Evolutionary conservation across 2,329 filamentous ascomycete species (phyloP), one percentile per base, ranked within the genome.

Genomic region (Thermothelomyces thermophilus): DNA sequence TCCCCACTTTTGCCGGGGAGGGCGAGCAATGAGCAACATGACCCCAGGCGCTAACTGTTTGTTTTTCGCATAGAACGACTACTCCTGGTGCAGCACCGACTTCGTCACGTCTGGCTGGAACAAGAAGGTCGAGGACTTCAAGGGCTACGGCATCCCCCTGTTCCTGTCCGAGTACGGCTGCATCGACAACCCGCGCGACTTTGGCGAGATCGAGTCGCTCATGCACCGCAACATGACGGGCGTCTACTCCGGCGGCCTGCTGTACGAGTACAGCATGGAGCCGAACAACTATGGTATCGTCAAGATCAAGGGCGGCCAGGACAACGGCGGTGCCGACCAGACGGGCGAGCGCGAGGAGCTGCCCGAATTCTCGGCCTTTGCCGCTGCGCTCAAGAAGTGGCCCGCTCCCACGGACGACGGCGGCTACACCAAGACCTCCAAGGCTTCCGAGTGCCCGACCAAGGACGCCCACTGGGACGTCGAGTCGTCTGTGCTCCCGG

Each of bases 101-200:
- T 90, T 86, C 73, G 66, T 70, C 43, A 74, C 70, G 37, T 85
- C 90, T 31, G 89, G 87, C 60, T 96, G 90, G 89, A 78, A 89
- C 68, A 69, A 84, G 65, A 95, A 95, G 79, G 89, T 95, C 56
- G 76, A 86, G 75, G 88, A 85, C 72, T 95, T 93, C 71, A 83
- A 79, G 56, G 80, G 86, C 67, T 95, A 95, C 67, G 88, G 88
- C 61, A 73, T 95, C 46, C 89, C 90, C 53, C 84, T 95, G 64
- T 96, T 95, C 82, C 79, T 98, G 48, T 96, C 90, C 48, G 93
- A 97, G 70, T 97, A 86, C 66, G 93, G 93, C 57, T 98, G 93
- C 75, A 90, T 66, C 71, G 83, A 78, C 66, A 90, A 87, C 76
- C 79, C 72, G 53, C 90, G 93, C 62, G 74, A 84, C 64, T 98